Conservation (phyloP, 805 yeast species). For the Jamesozyma gamospora region DNA sequence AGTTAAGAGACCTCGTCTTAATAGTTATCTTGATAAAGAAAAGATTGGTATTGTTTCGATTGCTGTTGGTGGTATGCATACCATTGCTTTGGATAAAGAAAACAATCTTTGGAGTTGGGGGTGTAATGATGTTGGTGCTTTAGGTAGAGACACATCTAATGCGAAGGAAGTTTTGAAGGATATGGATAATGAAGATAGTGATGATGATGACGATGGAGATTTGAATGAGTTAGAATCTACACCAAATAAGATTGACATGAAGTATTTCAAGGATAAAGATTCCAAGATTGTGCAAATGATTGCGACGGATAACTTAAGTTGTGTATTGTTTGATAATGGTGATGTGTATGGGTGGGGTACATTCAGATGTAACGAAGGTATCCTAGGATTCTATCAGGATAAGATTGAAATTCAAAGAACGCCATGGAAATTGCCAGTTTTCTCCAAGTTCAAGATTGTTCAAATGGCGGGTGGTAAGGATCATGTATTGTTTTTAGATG, state of each 20-base stretch:
- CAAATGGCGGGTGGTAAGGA: slow-evolving; percentile 90
- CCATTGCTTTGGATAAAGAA: slow-evolving; percentile 64
- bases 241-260: slow-evolving; percentile 56
- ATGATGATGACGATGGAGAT: slow-evolving; percentile 68
- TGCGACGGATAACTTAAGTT: slow-evolving; percentile 88
- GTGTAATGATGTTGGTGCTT: slow-evolving; percentile 80
- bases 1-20: slow-evolving; percentile 91
- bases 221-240: slow-evolving; percentile 83
- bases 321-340: slow-evolving; percentile 69
- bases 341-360: slow-evolving; percentile 97
- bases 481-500: slow-evolving; percentile 75
- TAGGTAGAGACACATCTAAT: slow-evolving; percentile 76
- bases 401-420: slow-evolving; percentile 50
- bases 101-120: slow-evolving; percentile 98
- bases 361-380: slow-evolving; percentile 87
- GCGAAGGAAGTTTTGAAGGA: slow-evolving; percentile 58
- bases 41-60: slow-evolving; percentile 68
- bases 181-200: slow-evolving; percentile 47
- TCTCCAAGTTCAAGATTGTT: slow-evolving; percentile 51
- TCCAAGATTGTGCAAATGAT: slow-evolving; percentile 65
- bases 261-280: slow-evolving; percentile 40
- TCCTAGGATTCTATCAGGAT: slow-evolving; percentile 64
- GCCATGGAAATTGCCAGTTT: slow-evolving; percentile 49
- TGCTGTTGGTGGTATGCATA: slow-evolving; percentile 95
- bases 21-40: slow-evolving; percentile 58